Percentiles rank a stretch among this genome's conserved stretches.
phyloP scores from a whole-genome alignment of 75 land plant genomes.

The Cupressus sempervirens region DNA sequence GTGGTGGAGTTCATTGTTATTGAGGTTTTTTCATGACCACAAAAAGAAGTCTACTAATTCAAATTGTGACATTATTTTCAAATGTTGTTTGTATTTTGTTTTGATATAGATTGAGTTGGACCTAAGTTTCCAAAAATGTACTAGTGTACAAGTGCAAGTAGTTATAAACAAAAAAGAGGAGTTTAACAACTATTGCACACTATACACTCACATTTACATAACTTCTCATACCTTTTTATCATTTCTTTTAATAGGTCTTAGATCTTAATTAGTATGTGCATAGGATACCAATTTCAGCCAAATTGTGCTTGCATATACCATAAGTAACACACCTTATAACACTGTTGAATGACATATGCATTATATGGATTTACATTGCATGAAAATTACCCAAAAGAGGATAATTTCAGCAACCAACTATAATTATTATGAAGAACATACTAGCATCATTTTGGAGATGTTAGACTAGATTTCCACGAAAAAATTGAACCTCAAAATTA shows the following conservation, averaged over 20 bases:
- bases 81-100: too few relatives aligned
- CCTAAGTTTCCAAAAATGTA: too few relatives aligned
- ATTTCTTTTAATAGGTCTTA: constrained; percentile 41
- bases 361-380: not conserved
- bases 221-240: constrained; percentile 41
- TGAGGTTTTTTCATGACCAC: too few relatives aligned
- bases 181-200: not conserved
- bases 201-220: not conserved
- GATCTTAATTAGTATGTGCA: constrained; percentile 84
- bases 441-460: not conserved
- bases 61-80: too few relatives aligned
- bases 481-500: not conserved
- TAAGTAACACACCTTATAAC: constrained; percentile 69
- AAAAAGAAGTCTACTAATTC: too few relatives aligned
- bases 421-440: not conserved
- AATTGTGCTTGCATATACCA: constrained; percentile 68
- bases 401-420: not conserved
- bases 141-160: not conserved
- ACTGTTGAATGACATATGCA: constrained; percentile 80
- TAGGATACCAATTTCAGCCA: constrained; percentile 95
- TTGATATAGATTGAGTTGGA: too few relatives aligned
- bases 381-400: not conserved
- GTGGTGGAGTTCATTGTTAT: too few relatives aligned
- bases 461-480: not conserved
- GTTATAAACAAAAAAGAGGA: not conserved